Base-by-base conservation (phyloP, 2,329 filamentous ascomycete genomes). In the Phaeomoniella chlamydospora region DNA sequence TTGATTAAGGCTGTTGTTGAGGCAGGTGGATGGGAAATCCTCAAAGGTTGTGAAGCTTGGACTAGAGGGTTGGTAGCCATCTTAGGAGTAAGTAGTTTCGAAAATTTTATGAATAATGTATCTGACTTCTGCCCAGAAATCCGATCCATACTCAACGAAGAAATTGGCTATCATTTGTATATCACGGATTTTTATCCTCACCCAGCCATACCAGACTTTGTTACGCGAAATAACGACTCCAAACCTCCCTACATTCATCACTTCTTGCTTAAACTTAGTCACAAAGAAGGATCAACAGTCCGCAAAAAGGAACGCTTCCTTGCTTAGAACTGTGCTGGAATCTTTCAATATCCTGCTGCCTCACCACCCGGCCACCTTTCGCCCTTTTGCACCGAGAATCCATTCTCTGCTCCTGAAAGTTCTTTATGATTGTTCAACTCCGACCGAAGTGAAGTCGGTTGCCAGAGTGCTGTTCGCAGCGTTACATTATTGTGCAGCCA, bases 211-310 rank as follows among this genome's bases (percentile, higher is more conserved):
- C 51, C 83, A 80, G 40, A 90, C 84, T 5, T 65, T 94, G 36
- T 68, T 88, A 31, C 72, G 88, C 47, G 87, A 94, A 53, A 83
- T 94, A 41, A 87, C 82, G 1, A 93, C 86, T 0, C 85, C 85
- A 2, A 82, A 75, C 3, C 62, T 94, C 14, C 75, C 83, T 2
- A 62, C 70, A 1, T 93, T 88, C 49, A 69, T 87, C 32, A 76
- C 73, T 1, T 68, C 79, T 3, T 85, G 80, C 47, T 57, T 94
- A 31, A 75, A 79, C 47, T 65, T 88, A 31, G 59, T 68, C 38
- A 56, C 55, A 16, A 13, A 31, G 22, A 14, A 14, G 17, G 15
- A 11, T 16, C 13, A 18, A 14, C 32, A 35, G n/a, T 36, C 17
- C n/a, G 22, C 22, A 26, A 26, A n/a, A 26, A 26, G n/a, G n/a